Percentiles rank a stretch among this genome's conserved stretches.
These are phyloP conservation scores for Brassica balearica DNA, from an alignment of 441 rosid genomes.

Conservation along the genomic window DNA sequence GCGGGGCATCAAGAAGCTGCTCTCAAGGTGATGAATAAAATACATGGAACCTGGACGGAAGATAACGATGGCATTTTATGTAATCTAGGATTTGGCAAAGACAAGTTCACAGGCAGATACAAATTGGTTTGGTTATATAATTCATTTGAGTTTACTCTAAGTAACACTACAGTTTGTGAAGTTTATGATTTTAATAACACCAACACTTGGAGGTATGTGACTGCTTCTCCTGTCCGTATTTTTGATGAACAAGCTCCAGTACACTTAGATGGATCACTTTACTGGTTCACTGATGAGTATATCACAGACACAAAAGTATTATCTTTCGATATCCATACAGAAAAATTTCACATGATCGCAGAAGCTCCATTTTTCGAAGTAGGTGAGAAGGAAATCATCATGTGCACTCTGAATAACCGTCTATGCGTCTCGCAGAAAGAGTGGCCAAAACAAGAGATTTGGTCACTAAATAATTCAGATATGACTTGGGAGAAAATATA, in stretches of 20 bases:
- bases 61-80: too few species aligned
- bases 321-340: slow-evolving; percentile 1
- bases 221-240: neutral
- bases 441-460: slow-evolving; percentile 19
- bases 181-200: neutral
- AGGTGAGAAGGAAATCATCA: neutral
- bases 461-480: neutral
- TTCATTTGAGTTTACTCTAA: neutral
- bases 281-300: slow-evolving; percentile 2
- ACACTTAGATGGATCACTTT: neutral
- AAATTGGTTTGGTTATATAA: neutral
- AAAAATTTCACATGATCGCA: neutral
- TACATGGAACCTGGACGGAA: neutral
- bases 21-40: neutral
- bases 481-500: slow-evolving; percentile 10
- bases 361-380: neutral
- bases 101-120: too few species aligned
- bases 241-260: neutral
- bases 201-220: slow-evolving; percentile 9
- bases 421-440: slow-evolving; percentile 1
- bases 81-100: too few species aligned
- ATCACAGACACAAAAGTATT: neutral
- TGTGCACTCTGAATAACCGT: neutral
- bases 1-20: neutral
- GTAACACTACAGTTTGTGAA: neutral